A percentile compares a stretch with the other conserved stretches of the same genome.
Evolutionary conservation across 129 eudicot species (phyloP).

Genomic region (Artemisia tridentata): DNA sequence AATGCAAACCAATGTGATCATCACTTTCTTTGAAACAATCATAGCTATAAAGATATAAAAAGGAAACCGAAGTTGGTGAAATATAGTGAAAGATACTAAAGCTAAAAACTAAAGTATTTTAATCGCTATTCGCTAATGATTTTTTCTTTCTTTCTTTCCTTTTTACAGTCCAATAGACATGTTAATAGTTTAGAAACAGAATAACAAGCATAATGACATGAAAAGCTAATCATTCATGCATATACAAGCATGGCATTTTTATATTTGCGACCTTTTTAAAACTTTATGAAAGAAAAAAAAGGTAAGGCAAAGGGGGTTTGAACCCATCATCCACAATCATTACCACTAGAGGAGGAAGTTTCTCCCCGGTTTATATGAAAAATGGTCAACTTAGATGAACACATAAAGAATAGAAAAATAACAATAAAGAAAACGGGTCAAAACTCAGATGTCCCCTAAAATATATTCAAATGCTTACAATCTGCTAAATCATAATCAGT

Average conservation of each 20-base stretch:
- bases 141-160: neutral
- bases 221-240: conserved; percentile 11
- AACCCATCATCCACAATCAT: conserved; percentile 1
- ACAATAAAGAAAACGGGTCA: neutral
- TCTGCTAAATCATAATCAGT: no score
- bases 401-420: no score
- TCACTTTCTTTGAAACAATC: conserved; percentile 2
- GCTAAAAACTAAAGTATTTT: neutral
- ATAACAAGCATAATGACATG: neutral
- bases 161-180: neutral
- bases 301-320: neutral
- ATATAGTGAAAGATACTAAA: neutral
- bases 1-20: neutral
- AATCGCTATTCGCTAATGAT: neutral
- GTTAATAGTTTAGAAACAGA: neutral
- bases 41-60: neutral
- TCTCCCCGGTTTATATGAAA: neutral
- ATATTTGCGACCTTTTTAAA: neutral
- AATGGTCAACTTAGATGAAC: no score
- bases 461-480: no score
- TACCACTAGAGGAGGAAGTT: neutral
- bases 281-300: neutral
- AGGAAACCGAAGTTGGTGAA: neutral
- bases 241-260: neutral
- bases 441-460: no score